Evolutionary conservation across 306 rosid genomes (phyloP).

Genomic region (Alnus rubra): DNA sequence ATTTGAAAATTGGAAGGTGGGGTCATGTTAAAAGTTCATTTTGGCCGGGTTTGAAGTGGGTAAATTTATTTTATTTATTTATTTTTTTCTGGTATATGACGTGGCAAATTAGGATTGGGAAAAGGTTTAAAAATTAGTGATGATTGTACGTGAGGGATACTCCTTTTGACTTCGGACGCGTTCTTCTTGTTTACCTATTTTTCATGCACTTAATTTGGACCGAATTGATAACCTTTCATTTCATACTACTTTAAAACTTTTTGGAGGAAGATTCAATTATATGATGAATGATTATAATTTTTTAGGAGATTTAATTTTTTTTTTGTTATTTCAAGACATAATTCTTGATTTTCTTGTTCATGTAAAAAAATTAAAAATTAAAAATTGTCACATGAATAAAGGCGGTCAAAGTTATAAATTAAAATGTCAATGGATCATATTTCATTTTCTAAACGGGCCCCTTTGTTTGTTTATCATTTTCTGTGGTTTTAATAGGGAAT

Average conservation of each 20-base stretch:
- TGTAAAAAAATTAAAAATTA: no score
- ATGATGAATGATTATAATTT: neutral
- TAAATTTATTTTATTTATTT: no score
- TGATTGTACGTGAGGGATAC: slow-evolving; percentile 2
- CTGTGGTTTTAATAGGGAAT: neutral
- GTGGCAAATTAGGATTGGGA: neutral
- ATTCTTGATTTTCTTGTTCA: no score
- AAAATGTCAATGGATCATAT: no score
- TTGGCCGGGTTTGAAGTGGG: no score
- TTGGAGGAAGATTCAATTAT: slow-evolving; percentile 4
- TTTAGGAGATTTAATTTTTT: no score
- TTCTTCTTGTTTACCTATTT: neutral
- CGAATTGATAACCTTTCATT: slow-evolving; percentile 18
- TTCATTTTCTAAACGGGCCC: neutral
- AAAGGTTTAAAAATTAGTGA: neutral
- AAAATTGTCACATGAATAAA: no score
- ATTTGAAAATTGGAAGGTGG: no score
- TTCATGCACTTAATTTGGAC: slow-evolving; percentile 35
- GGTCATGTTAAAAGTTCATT: no score
- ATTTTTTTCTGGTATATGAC: neutral
- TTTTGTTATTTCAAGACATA: no score
- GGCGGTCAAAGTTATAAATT: no score
- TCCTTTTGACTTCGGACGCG: slow-evolving; percentile 17
- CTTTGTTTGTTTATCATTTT: neutral
- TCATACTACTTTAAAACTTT: neutral